Evolutionary conservation across 495 filamentous ascomycete genomes (phyloP), one percentile per base, ranked within the genome.

Genomic region (Tuber borchii): DNA sequence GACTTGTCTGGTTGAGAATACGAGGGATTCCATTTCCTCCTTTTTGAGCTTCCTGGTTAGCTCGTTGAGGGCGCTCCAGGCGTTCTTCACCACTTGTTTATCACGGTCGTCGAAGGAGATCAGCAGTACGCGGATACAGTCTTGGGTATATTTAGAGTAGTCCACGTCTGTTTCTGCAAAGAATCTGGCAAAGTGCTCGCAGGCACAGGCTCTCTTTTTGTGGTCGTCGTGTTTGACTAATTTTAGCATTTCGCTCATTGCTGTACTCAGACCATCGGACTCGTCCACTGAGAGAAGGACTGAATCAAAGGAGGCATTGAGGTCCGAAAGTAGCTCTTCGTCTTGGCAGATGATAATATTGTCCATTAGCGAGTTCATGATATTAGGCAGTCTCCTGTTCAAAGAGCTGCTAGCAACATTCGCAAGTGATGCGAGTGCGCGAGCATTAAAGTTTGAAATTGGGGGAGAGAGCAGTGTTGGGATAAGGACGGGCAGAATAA

Each of bases 11-110:
- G 95, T 96, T 8, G 95, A 94, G 77, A 89, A 86, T 14, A 95
- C 93, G n/a, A 99, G 86, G 0, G 91, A 88, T 83, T 99, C 95
- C 95, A 99, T 98, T 84, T 98, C 95, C 84, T 99, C 95, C 83
- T 99, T 99, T 83, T 91, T 92, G 77, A 99, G 88, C 81, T 88
- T 90, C 83, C 93, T 92, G 34, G 93, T 97, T 79, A 99, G 89
- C 79, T 92, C 93, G 80, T 86, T 94, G 68, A 98, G 88, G 26
- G 96, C 95, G 48, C 89, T 88, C 95, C 96, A 98, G 26, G 94
- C 92, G 42, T 93, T 89, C 86, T 95, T 97, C 76, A 98, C 92
- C 17, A 98, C 95, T 17, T 91, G 90, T 77, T 83, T 84, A 82
- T 98, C 95, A 10, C 87, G 81, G 78, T 99, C 95, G 79, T 94